Conservation (phyloP, 768 basidiomycete species). For the Lentinula detonsa region DNA sequence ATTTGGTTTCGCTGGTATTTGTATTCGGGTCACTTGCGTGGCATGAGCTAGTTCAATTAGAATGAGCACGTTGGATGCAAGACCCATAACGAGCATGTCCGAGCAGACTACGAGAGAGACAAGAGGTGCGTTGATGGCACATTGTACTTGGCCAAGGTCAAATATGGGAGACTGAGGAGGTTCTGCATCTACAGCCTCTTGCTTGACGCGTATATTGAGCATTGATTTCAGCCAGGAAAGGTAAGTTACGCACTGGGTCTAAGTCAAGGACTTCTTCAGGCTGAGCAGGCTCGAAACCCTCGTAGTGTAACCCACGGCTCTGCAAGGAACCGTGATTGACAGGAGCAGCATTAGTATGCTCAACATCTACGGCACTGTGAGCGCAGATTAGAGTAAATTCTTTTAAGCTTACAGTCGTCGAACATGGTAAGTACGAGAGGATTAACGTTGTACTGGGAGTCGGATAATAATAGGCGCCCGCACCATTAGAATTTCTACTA, state of each 20-base stretch:
- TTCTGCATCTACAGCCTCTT: slow-evolving; percentile 20
- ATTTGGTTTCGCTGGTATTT: slow-evolving; percentile 61
- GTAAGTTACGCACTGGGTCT: slow-evolving; percentile 25
- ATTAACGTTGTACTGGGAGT: background rate
- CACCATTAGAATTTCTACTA: too few species aligned
- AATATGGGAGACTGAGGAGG: slow-evolving; percentile 55
- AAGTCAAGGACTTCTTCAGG: slow-evolving; percentile 42
- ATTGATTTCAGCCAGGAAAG: slow-evolving; percentile 11
- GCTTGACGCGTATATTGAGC: slow-evolving; percentile 20
- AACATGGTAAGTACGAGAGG: slow-evolving; percentile 45
- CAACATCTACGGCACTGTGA: slow-evolving; percentile 59
- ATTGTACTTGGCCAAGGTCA: slow-evolving; percentile 86
- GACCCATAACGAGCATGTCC: slow-evolving; percentile 81
- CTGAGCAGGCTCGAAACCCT: slow-evolving; percentile 82
- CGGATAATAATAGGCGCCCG: background rate
- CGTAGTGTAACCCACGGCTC: slow-evolving; percentile 57
- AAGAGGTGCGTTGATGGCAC: slow-evolving; percentile 79
- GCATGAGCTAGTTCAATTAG: slow-evolving; percentile 87
- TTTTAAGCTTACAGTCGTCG: slow-evolving; percentile 51
- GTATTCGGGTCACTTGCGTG: slow-evolving; percentile 80
- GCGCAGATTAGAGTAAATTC: background rate
- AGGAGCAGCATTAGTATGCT: slow-evolving; percentile 63
- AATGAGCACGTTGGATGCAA: slow-evolving; percentile 69
- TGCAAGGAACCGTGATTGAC: slow-evolving; percentile 34
- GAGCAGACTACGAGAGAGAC: slow-evolving; percentile 79